These are phyloP conservation scores for Boletus sp. DNA, from an alignment of 1,284 basidiomycete species.

Conservation along the genomic window DNA sequence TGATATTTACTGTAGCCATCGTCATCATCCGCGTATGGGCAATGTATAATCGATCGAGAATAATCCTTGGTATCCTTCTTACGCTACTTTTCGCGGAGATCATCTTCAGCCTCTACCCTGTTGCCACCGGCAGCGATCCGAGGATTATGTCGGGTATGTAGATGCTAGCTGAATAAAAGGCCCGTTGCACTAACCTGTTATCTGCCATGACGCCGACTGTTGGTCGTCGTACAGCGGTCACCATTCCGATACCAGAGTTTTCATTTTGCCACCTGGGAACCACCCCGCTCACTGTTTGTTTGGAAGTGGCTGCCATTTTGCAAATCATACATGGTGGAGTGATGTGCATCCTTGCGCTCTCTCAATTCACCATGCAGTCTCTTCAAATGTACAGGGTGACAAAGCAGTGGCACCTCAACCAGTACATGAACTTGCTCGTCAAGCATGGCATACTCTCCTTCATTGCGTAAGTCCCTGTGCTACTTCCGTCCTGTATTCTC, in stretches of 20 bases:
- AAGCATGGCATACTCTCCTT: slow-evolving; percentile 6
- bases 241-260: background rate
- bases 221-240: background rate
- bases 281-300: no score
- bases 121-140: background rate
- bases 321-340: background rate
- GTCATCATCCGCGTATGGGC: slow-evolving; percentile 14
- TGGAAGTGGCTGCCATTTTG: background rate
- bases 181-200: background rate
- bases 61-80: slow-evolving; percentile 1
- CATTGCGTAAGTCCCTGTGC: slow-evolving; percentile 1
- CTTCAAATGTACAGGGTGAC: slow-evolving; percentile 1
- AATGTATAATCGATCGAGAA: slow-evolving; percentile 11
- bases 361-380: background rate
- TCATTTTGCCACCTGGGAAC: background rate
- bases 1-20: slow-evolving; percentile 1
- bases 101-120: background rate
- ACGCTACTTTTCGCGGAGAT: background rate
- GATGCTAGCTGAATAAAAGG: no score
- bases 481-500: no score
- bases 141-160: background rate
- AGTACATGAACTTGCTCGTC: slow-evolving; percentile 4
- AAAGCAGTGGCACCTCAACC: background rate
- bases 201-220: background rate
- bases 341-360: background rate